Evolutionary conservation across 306 rosid species (phyloP).

Genomic region (Lathyrus oleraceus): DNA sequence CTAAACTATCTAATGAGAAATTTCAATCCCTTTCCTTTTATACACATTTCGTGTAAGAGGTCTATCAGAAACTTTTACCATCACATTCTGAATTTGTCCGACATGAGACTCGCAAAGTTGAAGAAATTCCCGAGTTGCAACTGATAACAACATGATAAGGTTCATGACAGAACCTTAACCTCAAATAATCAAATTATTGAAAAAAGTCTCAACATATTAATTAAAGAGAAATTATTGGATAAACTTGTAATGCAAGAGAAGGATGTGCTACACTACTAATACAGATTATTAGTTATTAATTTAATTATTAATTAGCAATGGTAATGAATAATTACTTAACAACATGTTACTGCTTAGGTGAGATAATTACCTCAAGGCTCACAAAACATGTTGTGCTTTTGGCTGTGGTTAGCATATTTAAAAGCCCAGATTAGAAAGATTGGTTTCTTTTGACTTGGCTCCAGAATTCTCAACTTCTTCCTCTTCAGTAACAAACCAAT

Average conservation of each 20-base stretch:
- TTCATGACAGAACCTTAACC: too few relatives aligned
- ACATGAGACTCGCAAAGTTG: neutral
- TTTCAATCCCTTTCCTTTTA: too few relatives aligned
- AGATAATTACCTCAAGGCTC: neutral
- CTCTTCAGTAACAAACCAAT: slow-evolving; percentile 4
- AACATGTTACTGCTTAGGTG: neutral
- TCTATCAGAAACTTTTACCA: neutral
- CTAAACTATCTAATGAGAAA: too few relatives aligned
- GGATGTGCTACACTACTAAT: neutral
- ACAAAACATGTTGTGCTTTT: neutral
- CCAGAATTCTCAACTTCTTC: neutral
- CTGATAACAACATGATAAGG: neutral
- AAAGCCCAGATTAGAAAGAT: neutral
- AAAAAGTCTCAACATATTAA: neutral
- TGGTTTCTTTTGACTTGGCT: neutral
- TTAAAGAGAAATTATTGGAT: neutral
- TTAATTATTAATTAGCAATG: neutral
- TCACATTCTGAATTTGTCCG: neutral
- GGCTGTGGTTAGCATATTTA: neutral
- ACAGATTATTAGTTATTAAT: neutral
- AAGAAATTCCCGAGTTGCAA: neutral
- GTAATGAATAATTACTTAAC: neutral
- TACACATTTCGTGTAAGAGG: neutral
- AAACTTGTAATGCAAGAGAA: too few relatives aligned
- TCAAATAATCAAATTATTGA: neutral